These are phyloP conservation scores for Pyrenophora seminiperda DNA, from an alignment of 2,329 filamentous ascomycete genomes.

Conservation along the genomic window DNA sequence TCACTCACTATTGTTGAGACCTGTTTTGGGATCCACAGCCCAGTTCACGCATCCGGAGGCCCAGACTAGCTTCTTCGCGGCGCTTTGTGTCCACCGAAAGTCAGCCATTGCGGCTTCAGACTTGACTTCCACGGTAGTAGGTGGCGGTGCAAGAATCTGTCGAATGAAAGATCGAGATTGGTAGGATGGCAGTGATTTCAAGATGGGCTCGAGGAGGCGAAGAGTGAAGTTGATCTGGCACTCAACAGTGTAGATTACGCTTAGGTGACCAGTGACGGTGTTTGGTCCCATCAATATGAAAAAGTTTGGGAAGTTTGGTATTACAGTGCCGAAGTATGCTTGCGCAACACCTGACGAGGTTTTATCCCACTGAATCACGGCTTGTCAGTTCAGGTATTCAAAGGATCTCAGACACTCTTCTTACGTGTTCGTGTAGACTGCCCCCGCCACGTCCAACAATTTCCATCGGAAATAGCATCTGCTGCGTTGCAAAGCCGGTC, in stretches of 20 bases:
- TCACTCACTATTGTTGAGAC: constrained; percentile 51
- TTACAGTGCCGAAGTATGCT: constrained; percentile 58
- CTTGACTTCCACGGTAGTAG: constrained; percentile 47
- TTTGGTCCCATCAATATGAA: constrained; percentile 42
- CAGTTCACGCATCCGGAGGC: constrained; percentile 58
- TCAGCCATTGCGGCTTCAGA: constrained; percentile 45
- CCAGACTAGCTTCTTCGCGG: constrained; percentile 55
- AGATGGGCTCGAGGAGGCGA: constrained; percentile 51
- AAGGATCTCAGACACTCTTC: too few species aligned
- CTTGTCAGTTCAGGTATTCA: constrained; percentile 1
- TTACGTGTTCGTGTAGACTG: constrained; percentile 47
- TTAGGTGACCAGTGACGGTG: constrained; percentile 56
- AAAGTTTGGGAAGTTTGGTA: constrained; percentile 44
- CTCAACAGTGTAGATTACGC: constrained; percentile 58
- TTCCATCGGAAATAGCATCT: constrained; percentile 55
- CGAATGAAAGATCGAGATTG: constrained; percentile 31
- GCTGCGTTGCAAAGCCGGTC: constrained; percentile 57
- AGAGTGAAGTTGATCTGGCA: constrained; percentile 59
- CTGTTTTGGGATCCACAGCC: constrained; percentile 56
- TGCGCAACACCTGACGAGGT: constrained; percentile 44
- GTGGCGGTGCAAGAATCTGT: constrained; percentile 21
- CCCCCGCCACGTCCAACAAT: constrained; percentile 53
- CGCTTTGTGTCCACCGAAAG: constrained; percentile 49
- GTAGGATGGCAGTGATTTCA: constrained; percentile 40
- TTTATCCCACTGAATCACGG: constrained; percentile 44